phyloP scores from a whole-genome alignment of 2,329 filamentous ascomycete species.

The Xylariaceae sp. region DNA sequence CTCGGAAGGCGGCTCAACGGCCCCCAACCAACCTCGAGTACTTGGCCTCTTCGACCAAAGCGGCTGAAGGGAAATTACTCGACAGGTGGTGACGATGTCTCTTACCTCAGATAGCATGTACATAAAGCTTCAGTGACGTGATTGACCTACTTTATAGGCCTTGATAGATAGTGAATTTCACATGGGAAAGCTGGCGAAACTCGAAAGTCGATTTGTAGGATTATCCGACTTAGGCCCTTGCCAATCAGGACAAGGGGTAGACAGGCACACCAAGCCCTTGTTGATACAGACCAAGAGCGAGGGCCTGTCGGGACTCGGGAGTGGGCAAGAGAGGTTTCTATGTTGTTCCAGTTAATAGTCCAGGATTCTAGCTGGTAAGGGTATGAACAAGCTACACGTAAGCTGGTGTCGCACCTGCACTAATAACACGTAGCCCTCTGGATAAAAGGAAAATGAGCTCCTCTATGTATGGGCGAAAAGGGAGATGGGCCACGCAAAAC shows the following conservation, averaged over 20 bases:
- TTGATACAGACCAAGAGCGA: conserved; percentile 1
- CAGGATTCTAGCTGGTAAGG: too few species aligned
- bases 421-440: not conserved
- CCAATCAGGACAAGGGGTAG: conserved; percentile 19
- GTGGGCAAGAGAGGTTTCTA: too few species aligned
- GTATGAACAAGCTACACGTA: not conserved
- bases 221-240: conserved; percentile 20
- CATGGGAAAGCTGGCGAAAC: too few species aligned
- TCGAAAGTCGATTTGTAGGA: conserved; percentile 11
- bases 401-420: not conserved
- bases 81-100: conserved; percentile 12
- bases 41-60: conserved; percentile 10
- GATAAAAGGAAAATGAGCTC: not conserved
- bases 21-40: conserved; percentile 12
- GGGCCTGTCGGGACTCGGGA: too few species aligned
- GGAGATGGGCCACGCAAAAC: too few species aligned
- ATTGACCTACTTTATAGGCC: too few species aligned
- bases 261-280: conserved; percentile 5
- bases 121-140: too few species aligned
- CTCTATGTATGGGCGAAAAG: too few species aligned
- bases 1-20: conserved; percentile 18
- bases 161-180: too few species aligned
- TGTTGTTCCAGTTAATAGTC: too few species aligned
- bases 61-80: conserved; percentile 15
- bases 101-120: too few species aligned